phyloP scores from a whole-genome alignment of 371 early-diverging fungal genomes.

The Circinella umbellata region DNA sequence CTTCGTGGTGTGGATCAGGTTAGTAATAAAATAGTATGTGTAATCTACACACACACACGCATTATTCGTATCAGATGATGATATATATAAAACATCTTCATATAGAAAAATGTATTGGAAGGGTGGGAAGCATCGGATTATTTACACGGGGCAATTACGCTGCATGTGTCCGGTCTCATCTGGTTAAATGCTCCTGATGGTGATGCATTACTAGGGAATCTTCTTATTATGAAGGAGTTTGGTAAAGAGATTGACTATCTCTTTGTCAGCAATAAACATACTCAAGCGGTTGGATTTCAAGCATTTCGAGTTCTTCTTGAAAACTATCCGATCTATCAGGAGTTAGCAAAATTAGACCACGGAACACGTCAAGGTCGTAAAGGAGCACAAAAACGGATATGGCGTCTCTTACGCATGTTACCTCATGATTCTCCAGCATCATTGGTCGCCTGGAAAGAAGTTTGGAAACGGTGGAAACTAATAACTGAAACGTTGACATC shows the following conservation, averaged over 20 bases:
- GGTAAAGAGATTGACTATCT: conserved; percentile 62
- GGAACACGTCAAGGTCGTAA: conserved; percentile 64
- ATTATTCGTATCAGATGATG: no score
- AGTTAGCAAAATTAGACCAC: conserved; percentile 45
- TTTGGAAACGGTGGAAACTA: conserved; percentile 75
- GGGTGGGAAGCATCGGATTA: conserved; percentile 11
- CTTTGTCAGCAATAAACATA: not conserved
- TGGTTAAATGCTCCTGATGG: conserved; percentile 72
- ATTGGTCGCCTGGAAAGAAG: conserved; percentile 84
- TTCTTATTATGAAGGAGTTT: conserved; percentile 60
- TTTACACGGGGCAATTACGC: conserved; percentile 65
- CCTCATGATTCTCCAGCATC: conserved; percentile 73
- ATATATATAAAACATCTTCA: no score
- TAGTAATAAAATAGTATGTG: no score
- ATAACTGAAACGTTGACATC: not conserved
- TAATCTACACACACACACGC: no score
- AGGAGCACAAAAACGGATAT: conserved; percentile 76
- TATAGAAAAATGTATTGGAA: conserved; percentile 2
- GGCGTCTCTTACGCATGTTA: conserved; percentile 67
- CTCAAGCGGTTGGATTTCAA: conserved; percentile 30
- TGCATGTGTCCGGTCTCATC: conserved; percentile 77
- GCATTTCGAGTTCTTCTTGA: conserved; percentile 65
- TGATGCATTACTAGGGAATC: conserved; percentile 60
- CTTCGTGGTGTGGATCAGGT: not conserved
- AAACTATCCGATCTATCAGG: conserved; percentile 70